phyloP scores from a whole-genome alignment of 2,329 filamentous ascomycete species.

The Diaporthe humulicola region DNA sequence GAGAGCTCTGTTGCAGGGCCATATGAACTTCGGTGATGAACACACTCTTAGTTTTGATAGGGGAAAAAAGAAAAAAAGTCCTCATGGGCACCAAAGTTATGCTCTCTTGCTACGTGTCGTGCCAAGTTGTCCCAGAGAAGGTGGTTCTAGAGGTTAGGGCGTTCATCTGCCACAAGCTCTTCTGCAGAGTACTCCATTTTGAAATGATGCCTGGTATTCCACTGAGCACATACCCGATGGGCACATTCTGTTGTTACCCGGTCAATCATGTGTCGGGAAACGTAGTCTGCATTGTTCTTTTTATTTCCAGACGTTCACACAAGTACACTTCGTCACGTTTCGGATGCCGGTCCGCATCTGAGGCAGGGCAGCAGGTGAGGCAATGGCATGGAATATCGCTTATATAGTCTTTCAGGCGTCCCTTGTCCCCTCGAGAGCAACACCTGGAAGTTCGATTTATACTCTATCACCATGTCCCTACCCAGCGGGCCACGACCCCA shows the following conservation, averaged over 20 bases:
- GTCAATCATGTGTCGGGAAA: not conserved
- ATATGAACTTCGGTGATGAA: not conserved
- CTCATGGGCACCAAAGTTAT: constrained; percentile 1
- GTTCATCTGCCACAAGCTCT: not conserved
- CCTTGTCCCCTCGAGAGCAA: not conserved
- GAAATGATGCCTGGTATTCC: too few species aligned
- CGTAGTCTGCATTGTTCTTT: too few species aligned
- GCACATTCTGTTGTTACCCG: not conserved
- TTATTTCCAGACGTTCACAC: not conserved
- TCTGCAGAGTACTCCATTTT: too few species aligned
- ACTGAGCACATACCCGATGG: not conserved
- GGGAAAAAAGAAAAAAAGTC: constrained; percentile 6
- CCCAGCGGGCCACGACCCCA: not conserved
- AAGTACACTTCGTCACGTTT: not conserved
- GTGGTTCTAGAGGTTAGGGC: not conserved
- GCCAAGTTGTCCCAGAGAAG: not conserved
- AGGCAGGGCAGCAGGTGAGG: not conserved
- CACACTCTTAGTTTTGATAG: not conserved
- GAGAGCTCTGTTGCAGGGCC: constrained; percentile 9
- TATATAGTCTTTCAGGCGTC: not conserved
- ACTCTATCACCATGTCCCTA: not conserved
- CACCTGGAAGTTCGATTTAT: not conserved
- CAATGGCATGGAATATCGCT: not conserved
- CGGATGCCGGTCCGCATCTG: not conserved
- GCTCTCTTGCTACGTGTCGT: not conserved